These are phyloP conservation scores for Lactuca sativa DNA, from an alignment of 129 eudicot species.

Conservation along the genomic window DNA sequence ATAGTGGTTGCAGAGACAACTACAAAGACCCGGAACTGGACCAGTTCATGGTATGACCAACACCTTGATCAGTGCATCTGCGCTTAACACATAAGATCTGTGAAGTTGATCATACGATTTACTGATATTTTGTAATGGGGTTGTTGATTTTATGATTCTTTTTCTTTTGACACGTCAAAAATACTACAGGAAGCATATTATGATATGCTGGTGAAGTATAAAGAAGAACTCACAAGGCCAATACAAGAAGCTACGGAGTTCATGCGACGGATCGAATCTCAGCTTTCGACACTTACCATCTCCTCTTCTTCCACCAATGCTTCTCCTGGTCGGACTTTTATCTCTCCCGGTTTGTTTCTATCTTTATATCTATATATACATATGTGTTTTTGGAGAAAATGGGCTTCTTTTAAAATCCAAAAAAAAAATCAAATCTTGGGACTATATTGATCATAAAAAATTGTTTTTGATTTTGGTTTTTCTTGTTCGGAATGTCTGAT, in stretches of 20 bases:
- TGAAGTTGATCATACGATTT: background rate
- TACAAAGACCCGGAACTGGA: slow-evolving; percentile 93
- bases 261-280: slow-evolving; percentile 83
- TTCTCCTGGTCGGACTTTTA: slow-evolving; percentile 54
- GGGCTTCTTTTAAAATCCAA: background rate
- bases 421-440: background rate
- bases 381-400: background rate
- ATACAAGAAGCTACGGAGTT: slow-evolving; percentile 94
- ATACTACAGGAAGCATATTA: slow-evolving; percentile 75
- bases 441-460: background rate
- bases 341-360: slow-evolving; percentile 42
- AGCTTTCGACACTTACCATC: slow-evolving; percentile 58
- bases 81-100: background rate
- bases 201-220: slow-evolving; percentile 87
- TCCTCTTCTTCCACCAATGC: slow-evolving; percentile 35
- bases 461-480: too few relatives aligned
- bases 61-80: background rate
- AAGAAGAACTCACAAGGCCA: slow-evolving; percentile 87
- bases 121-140: background rate
- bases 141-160: background rate
- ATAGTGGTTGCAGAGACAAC: slow-evolving; percentile 33
- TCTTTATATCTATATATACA: background rate
- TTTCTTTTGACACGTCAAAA: background rate
- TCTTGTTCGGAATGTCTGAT: background rate
- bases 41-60: slow-evolving; percentile 71